Percentiles rank a stretch among this genome's conserved stretches.
These are phyloP conservation scores for Discostella pseudostelligera DNA, from an alignment of 108 stramenopile species.

Conservation along the genomic window DNA sequence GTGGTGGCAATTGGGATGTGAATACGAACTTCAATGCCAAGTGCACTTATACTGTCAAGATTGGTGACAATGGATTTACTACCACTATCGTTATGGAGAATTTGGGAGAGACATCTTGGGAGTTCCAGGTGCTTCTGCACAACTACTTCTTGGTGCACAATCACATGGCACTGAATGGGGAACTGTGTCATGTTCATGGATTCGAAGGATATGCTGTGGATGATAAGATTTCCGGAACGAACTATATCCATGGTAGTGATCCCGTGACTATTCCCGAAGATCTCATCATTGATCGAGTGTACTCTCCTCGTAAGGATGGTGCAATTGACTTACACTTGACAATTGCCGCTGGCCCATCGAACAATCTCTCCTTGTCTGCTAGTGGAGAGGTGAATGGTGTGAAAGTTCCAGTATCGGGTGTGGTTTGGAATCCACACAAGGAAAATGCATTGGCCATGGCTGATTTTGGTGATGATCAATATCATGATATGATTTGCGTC, in stretches of 20 bases:
- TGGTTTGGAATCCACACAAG: conserved; percentile 56
- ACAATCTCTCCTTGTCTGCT: conserved; percentile 38
- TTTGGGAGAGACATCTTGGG: conserved; percentile 49
- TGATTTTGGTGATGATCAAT: conserved; percentile 78
- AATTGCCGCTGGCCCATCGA: conserved; percentile 48
- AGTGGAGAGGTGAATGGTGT: conserved; percentile 52
- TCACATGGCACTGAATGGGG: conserved; percentile 52
- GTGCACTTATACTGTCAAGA: conserved; percentile 48
- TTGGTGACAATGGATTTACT: conserved; percentile 46
- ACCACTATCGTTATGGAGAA: conserved; percentile 69
- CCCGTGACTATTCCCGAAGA: conserved; percentile 48
- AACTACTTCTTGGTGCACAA: conserved; percentile 68
- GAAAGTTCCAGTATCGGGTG: conserved; percentile 49
- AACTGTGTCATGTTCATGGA: conserved; percentile 61
- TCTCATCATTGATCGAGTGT: conserved; percentile 58
- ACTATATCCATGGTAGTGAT: conserved; percentile 41
- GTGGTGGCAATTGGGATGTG: conserved; percentile 69
- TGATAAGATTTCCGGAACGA: conserved; percentile 61
- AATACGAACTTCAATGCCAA: conserved; percentile 32
- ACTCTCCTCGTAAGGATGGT: conserved; percentile 49
- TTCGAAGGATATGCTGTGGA: conserved; percentile 53
- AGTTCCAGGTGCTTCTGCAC: conserved; percentile 74
- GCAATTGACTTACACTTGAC: conserved; percentile 51
- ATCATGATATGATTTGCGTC: conserved; percentile 82
- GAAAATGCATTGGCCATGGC: conserved; percentile 68